Conservation (phyloP, 2,329 filamentous ascomycete species). For the Gaeumannomyces tritici region DNA sequence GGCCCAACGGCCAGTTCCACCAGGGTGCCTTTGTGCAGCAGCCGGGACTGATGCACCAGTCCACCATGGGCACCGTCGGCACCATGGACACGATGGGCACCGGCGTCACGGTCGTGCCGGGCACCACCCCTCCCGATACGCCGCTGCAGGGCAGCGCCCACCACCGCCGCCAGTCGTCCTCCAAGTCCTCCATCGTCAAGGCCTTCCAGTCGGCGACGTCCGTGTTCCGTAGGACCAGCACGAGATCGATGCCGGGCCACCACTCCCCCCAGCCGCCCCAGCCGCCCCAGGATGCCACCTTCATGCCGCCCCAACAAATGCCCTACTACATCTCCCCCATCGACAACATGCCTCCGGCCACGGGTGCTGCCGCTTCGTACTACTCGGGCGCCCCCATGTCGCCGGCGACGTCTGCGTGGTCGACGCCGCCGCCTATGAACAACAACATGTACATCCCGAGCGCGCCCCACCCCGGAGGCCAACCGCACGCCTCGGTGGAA, state of each 20-base stretch:
- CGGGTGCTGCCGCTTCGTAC: conserved; percentile 15
- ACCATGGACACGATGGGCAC: not conserved
- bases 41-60: not conserved
- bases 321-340: conserved; percentile 7
- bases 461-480: not conserved
- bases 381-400: conserved; percentile 16
- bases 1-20: not conserved
- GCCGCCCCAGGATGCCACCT: not conserved
- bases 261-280: not conserved
- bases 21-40: not conserved
- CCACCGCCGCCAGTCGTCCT: not conserved
- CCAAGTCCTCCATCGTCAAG: not conserved
- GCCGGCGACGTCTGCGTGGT: conserved; percentile 10
- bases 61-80: not conserved
- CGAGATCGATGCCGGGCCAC: conserved; percentile 1
- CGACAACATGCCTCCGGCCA: conserved; percentile 9
- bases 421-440: not conserved
- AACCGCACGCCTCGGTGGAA: conserved; percentile 1
- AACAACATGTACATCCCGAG: not conserved
- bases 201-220: conserved; percentile 1
- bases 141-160: not conserved
- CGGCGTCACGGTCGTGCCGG: no score
- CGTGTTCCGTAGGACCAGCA: conserved; percentile 2
- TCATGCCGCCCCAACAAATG: conserved; percentile 6
- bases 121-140: not conserved